Evolutionary conservation across 805 yeast species (phyloP), one percentile per base, ranked within the genome.

Genomic region (Kuraishia molischiana): DNA sequence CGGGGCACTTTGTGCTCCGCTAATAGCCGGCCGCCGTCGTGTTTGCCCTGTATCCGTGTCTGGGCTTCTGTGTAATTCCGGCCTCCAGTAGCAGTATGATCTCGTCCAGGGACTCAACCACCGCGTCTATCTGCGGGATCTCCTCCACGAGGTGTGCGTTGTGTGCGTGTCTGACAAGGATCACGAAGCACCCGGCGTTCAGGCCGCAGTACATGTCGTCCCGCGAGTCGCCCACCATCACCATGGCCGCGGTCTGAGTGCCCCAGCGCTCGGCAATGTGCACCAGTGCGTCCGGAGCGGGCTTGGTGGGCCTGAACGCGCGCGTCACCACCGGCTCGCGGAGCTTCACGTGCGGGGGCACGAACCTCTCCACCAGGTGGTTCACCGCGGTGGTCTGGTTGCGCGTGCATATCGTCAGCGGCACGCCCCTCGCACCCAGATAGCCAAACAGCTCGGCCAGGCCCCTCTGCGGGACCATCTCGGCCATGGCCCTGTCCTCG

Each of bases 181-280:
- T 60, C 1, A 85, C 69, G 2, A 67, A 59, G 32, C 73, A 70
- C 0, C 86, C 86, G 1, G 87, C 86, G n/a, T 59, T 46, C 22
- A 63, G 51, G 3, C 85, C 87, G 22, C 83, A 73, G 31, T 48
- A 56, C 77, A 80, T 74, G 48, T 80, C 89, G 53, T 80, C 87
- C 30, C 63, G 54, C 0, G 86, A 79, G 50, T 80, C 87, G 10
- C 89, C 89, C 13, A 80, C 81, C 87, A 80, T 80, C 4, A 79
- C 50, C 22, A 79, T 43, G 29, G 69, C 60, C 14, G 54, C 45
- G 0, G 82, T 73, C 1, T 53, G 46, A 14, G 70, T 35, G 2
- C 61, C 63, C 77, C 82, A 73, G 3, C 47, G 36, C 29, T 59
- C 41, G 2, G 79, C 72, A 19, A 80, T 78, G 44, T 76, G 72